Evolutionary conservation across 768 basidiomycete species (phyloP), one percentile per base, ranked within the genome.

Genomic region (Suillus weaverae): DNA sequence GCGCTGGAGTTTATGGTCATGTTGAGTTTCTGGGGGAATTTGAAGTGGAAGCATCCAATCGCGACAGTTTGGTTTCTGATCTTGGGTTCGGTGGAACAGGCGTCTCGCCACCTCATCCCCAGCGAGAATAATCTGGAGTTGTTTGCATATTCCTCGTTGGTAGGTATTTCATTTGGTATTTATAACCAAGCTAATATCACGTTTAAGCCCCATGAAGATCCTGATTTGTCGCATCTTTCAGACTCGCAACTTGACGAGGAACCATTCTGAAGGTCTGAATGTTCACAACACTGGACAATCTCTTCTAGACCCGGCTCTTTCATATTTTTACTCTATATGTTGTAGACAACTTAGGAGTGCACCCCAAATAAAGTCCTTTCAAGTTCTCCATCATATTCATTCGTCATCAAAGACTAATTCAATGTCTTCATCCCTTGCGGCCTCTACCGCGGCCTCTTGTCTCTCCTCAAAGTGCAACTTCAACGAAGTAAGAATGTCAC

Each of bases 401-500:
- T 59, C 57, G 2, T 74, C 77, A 44, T 86, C 84, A 4, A 88
- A 74, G 30, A 85, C 79, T 36, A 90, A 71, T 55, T 87, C 83
- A 26, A 89, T 76, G 0, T 88, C 89, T 66, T 80, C 72, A 32
- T 80, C 78, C 8, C 78, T 79, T 10, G 89, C 89, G 46, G 76
- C 69, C 46, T 79, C 77, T 35, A 88, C 68, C 4, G 83, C 86
- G 4, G 74, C 73, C 13, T 75, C 70, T 70, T 85, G 85, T 70
- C 85, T 86, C 44, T 76, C 73, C 35, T 73, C 68, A 13, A 82
- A 80, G 69, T 83, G 89, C 18, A 67, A 71, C n/a, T 89, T 69
- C 2, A 91, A 70, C 0, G 84, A 85, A 33, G 76, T 69, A 16
- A 90, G 70, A 48, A 90, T 87, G n/a, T 83, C 83, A 4, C 77